phyloP scores from a whole-genome alignment of 441 rosid genomes.

The Kokia cookei region DNA sequence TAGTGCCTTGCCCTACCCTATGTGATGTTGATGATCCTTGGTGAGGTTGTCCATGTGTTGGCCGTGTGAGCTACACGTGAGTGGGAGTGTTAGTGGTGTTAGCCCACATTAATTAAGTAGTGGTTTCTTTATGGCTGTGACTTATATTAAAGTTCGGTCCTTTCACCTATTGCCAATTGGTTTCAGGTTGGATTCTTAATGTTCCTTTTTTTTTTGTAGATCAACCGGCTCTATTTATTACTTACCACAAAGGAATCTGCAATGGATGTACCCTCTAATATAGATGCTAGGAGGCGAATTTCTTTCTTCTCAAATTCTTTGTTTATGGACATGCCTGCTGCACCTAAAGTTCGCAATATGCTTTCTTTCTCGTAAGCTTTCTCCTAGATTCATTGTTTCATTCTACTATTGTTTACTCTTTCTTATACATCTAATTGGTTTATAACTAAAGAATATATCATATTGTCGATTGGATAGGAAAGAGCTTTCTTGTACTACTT shows the following conservation, averaged over 20 bases:
- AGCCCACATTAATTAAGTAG: not conserved
- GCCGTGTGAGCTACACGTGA: not conserved
- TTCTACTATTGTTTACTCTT: not conserved
- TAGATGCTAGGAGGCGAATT: slow-evolving; percentile 98
- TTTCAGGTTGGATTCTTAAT: not conserved
- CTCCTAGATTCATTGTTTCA: slow-evolving; percentile 7
- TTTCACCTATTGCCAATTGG: not conserved
- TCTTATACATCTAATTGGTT: not conserved
- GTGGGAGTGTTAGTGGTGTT: not conserved
- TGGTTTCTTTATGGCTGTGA: not conserved
- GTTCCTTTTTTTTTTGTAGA: slow-evolving; percentile 46
- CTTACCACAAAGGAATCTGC: slow-evolving; percentile 99
- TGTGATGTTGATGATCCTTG: not conserved
- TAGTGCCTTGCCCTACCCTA: not conserved
- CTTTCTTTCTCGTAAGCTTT: slow-evolving; percentile 96
- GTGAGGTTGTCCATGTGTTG: not conserved
- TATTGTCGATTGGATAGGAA: not conserved
- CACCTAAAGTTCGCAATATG: slow-evolving; percentile 99
- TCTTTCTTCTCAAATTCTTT: slow-evolving; percentile 98
- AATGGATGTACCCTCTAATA: slow-evolving; percentile 99
- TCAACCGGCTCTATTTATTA: slow-evolving; percentile 78
- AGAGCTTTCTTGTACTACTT: not conserved
- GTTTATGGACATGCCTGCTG: slow-evolving; percentile 96
- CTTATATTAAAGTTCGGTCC: not conserved
- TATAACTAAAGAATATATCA: not conserved